These are phyloP conservation scores for Porogramme epimiltina DNA, from an alignment of 1,284 basidiomycete genomes.

Conservation along the genomic window DNA sequence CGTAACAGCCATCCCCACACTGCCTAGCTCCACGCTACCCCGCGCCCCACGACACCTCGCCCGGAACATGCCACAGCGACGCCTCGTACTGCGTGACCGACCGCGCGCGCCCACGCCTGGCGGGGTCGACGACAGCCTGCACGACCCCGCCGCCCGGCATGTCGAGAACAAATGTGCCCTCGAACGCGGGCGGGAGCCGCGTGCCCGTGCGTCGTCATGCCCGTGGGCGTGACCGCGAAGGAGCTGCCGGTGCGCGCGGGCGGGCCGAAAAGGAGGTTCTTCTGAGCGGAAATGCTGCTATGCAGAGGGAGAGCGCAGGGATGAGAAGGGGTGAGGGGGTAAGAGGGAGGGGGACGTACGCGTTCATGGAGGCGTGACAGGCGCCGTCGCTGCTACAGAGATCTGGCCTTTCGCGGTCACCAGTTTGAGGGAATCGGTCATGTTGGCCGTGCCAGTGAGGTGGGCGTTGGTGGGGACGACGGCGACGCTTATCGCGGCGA, in stretches of 20 bases:
- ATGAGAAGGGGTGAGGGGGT: no score
- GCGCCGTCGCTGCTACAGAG: conserved; percentile 30
- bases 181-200: conserved; percentile 40
- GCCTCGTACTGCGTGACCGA: no score
- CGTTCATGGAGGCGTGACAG: no score
- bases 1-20: no score
- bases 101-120: no score
- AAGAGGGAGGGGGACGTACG: no score
- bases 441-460: conserved; percentile 44
- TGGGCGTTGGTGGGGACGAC: conserved; percentile 38
- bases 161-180: conserved; percentile 39
- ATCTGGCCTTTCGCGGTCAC: conserved; percentile 41
- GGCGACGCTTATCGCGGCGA: conserved; percentile 32
- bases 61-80: no score
- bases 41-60: no score
- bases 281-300: conserved; percentile 30
- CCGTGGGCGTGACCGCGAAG: conserved; percentile 36
- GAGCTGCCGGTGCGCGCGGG: conserved; percentile 31
- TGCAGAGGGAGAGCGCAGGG: no score
- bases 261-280: conserved; percentile 30
- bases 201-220: conserved; percentile 36
- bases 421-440: conserved; percentile 36
- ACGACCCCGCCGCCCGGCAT: no score
- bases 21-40: no score
- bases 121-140: no score